Base-by-base conservation (phyloP, 2,329 filamentous ascomycete species). In the Claviceps spartinae region DNA sequence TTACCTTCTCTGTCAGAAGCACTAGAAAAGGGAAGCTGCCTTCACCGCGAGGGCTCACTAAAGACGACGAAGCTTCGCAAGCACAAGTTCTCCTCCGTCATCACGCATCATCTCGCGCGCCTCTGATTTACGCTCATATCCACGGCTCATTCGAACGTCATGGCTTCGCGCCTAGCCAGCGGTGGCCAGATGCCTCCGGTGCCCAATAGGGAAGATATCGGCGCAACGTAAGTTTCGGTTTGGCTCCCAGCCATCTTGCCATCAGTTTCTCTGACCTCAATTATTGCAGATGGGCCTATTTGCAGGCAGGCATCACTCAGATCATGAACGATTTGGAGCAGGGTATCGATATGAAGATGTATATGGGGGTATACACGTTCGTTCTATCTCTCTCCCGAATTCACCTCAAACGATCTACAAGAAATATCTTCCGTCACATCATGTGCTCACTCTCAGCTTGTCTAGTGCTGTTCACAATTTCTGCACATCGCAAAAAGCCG, bases 321-420 rank as follows among this genome's bases (percentile, higher is more conserved):
- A 94, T 98, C 64, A 97, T 98, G 91, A 81, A 82, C 60, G 86
- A 94, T 63, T 77, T 97, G 30, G 86, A 91, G 62, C 85, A 88
- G 58, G 93, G 93, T 55, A 86, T 98, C 70, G 90, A 96, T 63
- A 89, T 97, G 83, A 81, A 85, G 61, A 91, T 88, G 76, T 97
- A 97, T 71, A 96, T 97, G 91, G 88, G 87, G 52, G 82, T 96
- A 55, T 97, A 97, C 71, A 96, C 91, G 85, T 88, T 65, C 50
- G 61, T 60, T n/a, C 22, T 34, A 38, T n/a, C 8, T 38, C 51
- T 52, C 22, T 3, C 40, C 4, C 5, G 3, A 47, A 16, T 30
- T 26, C 7, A 41, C 40, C 4, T 5, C 5, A 47, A 16, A 20
- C 37, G 11, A 41, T 14, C 7, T 24, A 20, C 14, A 30, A 1